Percentiles rank a stretch among this genome's conserved stretches.
phyloP scores from a whole-genome alignment of 106 monocot species.

The Dioscorea dumetorum region DNA sequence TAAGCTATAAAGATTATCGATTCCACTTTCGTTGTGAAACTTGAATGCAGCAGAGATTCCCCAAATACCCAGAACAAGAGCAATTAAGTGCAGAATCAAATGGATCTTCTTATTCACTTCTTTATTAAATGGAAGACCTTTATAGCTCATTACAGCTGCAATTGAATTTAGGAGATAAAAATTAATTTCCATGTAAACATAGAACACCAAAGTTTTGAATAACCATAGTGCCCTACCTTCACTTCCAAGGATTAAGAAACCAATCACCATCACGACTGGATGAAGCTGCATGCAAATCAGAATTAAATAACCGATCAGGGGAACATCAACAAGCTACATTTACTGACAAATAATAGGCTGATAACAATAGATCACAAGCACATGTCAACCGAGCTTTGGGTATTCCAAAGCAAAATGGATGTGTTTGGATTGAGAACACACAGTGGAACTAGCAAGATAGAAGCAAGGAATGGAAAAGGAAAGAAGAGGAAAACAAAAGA shows the following conservation, averaged over 20 bases:
- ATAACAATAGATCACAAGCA: too few relatives aligned
- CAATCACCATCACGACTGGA: slow-evolving; percentile 92
- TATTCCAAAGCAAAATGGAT: too few relatives aligned
- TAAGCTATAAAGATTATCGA: slow-evolving; percentile 80
- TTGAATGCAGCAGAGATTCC: slow-evolving; percentile 92
- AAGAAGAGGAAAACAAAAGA: too few relatives aligned
- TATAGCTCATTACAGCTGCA: slow-evolving; percentile 89
- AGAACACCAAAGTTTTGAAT: not conserved
- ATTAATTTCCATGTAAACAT: not conserved
- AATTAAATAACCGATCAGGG: not conserved
- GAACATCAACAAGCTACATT: not conserved
- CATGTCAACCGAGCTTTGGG: too few relatives aligned
- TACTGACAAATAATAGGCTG: not conserved
- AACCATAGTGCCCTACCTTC: slow-evolving; percentile 42
- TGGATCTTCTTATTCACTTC: slow-evolving; percentile 71
- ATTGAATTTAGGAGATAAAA: slow-evolving; percentile 2
- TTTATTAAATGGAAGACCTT: slow-evolving; percentile 53
- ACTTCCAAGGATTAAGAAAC: slow-evolving; percentile 69
- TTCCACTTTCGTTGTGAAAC: slow-evolving; percentile 80
- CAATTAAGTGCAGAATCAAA: slow-evolving; percentile 64
- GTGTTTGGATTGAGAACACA: too few relatives aligned
- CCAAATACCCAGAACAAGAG: slow-evolving; percentile 52
- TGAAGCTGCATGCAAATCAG: slow-evolving; percentile 48
- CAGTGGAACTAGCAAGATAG: too few relatives aligned
- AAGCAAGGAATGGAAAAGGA: too few relatives aligned